Evolutionary conservation across 805 yeast species (phyloP), one percentile per base, ranked within the genome.

Genomic region (Clavispora asparagi): DNA sequence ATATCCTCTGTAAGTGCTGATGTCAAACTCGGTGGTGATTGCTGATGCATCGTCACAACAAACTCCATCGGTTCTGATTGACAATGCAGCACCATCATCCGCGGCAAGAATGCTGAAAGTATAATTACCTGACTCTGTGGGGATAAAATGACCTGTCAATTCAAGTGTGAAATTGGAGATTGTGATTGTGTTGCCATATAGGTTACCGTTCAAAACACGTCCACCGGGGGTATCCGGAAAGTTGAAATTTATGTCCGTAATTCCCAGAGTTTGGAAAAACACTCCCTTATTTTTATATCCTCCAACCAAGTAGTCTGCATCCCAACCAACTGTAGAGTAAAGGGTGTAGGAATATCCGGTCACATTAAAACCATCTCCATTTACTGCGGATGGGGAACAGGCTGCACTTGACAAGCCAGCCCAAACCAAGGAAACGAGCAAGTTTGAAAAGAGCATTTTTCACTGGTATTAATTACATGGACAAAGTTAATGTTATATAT

Each of bases 21-120:
- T 48, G 33, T 45, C 42, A 11, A 33, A 33, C 4, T 52, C 50
- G 13, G 50, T 43, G 13, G 52, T 53, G 41, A 48, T 42, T 9
- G 52, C 49, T 9, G 50, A 43, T 4, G 55, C 53, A 32, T 51
- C 55, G 38, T 47, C 40, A 39, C 57, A 53, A 42, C 57, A 53
- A 1, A 47, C 28, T 19, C 39, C 46, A 12, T 51, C 54, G 1
- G 52, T 31, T n/a, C 57, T 53, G 31, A 53, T 45, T 23, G 50
- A 53, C 47, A 53, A 42, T 6, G 55, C 44, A 1, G 55, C 57
- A 30, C 57, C 57, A 32, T 53, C 50, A 40, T 53, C 57, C 13
- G 57, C 55, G 4, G 35, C 40, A 16, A 17, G 9, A 19, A 53
- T 41, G 13, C 30, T 45, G 42, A 53, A 47, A 6, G 50, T 51